A percentile compares a stretch with the other conserved stretches of the same genome.
These are phyloP conservation scores for Zoysia japonica DNA, from an alignment of 176 grass and related monocot genomes.

Conservation along the genomic window DNA sequence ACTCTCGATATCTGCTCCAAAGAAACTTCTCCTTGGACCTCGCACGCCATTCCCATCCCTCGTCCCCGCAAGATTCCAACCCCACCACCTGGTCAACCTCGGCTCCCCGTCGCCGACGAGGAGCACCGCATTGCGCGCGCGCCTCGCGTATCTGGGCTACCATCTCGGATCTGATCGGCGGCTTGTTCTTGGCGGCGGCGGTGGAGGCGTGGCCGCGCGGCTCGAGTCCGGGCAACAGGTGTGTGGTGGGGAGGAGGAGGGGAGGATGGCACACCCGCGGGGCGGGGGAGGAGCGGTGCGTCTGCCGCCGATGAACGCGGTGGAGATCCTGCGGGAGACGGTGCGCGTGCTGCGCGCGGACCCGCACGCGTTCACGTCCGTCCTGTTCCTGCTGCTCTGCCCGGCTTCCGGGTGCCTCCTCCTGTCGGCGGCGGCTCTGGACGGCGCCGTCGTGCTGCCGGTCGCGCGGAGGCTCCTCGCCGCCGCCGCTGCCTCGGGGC, in stretches of 20 bases:
- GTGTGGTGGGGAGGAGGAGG: constrained; percentile 3
- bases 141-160: not conserved
- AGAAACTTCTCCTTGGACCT: constrained; percentile 32
- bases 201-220: not conserved
- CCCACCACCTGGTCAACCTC: not conserved
- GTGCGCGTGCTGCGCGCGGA: constrained; percentile 85
- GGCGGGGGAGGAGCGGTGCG: constrained; percentile 1
- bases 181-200: no score
- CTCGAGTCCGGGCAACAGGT: not conserved
- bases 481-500: constrained; percentile 53
- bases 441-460: constrained; percentile 41
- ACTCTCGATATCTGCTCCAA: constrained; percentile 45
- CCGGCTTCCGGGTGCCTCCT: constrained; percentile 77
- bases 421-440: constrained; percentile 66
- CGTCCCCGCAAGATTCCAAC: constrained; percentile 27
- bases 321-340: constrained; percentile 91
- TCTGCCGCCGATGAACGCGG: constrained; percentile 70
- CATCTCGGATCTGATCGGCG: constrained; percentile 39
- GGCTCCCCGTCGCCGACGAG: not conserved
- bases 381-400: constrained; percentile 84
- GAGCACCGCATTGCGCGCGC: constrained; percentile 19
- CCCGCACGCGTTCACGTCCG: constrained; percentile 69
- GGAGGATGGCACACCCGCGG: constrained; percentile 30
- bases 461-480: constrained; percentile 58
- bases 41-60: constrained; percentile 35